Base-by-base conservation (phyloP, 306 rosid species). In the Cotoneaster glaucophyllus region DNA sequence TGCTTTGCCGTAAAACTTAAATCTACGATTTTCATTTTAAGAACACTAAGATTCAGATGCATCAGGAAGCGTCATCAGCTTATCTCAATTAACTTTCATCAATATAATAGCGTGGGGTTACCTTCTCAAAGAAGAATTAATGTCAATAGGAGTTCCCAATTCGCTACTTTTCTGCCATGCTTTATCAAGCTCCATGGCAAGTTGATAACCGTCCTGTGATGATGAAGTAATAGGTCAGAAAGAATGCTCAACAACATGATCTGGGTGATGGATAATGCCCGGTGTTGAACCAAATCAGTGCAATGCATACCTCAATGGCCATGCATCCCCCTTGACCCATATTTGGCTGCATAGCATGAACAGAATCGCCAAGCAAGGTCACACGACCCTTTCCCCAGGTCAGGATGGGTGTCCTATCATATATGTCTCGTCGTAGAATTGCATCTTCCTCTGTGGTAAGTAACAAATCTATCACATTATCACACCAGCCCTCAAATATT, bases 261-360 rank as follows among this genome's bases (percentile, higher is more conserved):
- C 21, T 57, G 63, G 59, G 57, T 22, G 45, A 43, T 63, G 65
- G 58, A 45, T 39, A n/a, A n/a, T n/a, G 14, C 67, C 14, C 3
- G 45, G 54, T 56, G 21, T 44, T 52, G 69, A 71, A 3, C 31
- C 54, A 39, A 7, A 25, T 52, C n/a, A 53, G 28, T 17, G n/a
- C 26, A 21, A 67, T 26, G 26, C 64, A 73, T 77, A 87, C 98
- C 97, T 96, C 99, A 79, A 96, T 96, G 70, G 99, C 99, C 99
- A 96, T 96, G 88, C 99, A 90, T 69, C 99, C 99, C 31, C 99
- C 98, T 85, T 96, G 99, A 58, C 97, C 98, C 93, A 96, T 74
- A 84, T 96, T 96, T 79, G 99, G 99, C 72, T 96, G 99, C 99
- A 96, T 96, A 75, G 99, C 99, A 87, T 96, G 99, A 61, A 96